Base-by-base conservation (phyloP, 1,139 yeast species). In the Debaryomyces robertsiae region DNA sequence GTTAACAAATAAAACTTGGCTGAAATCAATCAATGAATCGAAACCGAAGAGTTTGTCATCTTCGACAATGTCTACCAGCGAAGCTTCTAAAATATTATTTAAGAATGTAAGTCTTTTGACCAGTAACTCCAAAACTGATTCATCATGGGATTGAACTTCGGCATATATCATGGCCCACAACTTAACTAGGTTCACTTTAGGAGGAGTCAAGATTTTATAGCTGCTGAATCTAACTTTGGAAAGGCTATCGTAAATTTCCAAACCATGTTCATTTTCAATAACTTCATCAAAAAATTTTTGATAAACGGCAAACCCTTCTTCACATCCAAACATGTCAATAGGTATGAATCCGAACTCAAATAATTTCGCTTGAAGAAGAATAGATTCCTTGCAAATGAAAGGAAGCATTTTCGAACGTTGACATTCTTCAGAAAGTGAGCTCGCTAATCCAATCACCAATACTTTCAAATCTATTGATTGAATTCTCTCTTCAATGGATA, bases 101-200 rank as follows among this genome's bases (percentile, higher is more conserved):
- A 75, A 60, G 27, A 74, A 60, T 23, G 52, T 54, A 33, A 67
- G 63, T 45, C 69, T 74, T n/a, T 54, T 46, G 6, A 61, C 54
- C 2, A 63, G 52, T 6, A 50, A 47, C 11, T 50, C 50, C 27
- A 75, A 57, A 1, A 46, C 47, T 7, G 53, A 60, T 38, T 61
- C 62, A 27, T 64, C 62, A 4, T 50, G 48, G 23, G 69, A 62
- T 33, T 51, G 50, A 1, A 63, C 49, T 13, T 61, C 71, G 2
- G 23, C n/a, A 23, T 44, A 35, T 2, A 69, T 52, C 5, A 46
- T 32, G 1, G 36, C 36, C 67, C 58, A 57, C n/a, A 51, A 42
- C n/a, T 32, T 44, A n/a, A 39, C 23, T 11, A 38, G 36, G 9
- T 42, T 40, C 32, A 50, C 40, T n/a, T 28, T 33, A 1, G 27